A percentile compares a stretch with the other conserved stretches of the same genome.
Evolutionary conservation across 441 rosid species (phyloP).

Genomic region (Dalechampia spathulata): DNA sequence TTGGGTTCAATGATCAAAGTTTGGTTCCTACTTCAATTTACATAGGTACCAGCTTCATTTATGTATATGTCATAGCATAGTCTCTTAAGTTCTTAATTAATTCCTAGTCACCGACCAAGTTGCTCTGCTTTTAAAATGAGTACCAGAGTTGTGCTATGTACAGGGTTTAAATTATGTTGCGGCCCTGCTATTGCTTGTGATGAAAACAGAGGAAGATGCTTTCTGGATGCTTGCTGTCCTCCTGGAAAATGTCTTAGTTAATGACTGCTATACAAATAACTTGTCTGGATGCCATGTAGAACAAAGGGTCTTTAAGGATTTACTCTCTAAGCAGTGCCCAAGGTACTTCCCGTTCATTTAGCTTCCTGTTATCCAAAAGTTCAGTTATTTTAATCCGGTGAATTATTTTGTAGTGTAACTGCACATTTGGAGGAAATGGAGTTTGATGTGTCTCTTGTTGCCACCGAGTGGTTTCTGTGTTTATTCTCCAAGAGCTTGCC

Average conservation of each 20-base stretch:
- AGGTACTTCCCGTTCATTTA: conserved; percentile 32
- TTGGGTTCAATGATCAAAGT: background rate
- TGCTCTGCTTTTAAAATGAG: background rate
- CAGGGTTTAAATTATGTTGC: conserved; percentile 97
- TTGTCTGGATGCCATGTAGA: conserved; percentile 97
- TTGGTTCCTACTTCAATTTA: background rate
- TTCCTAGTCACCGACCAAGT: background rate
- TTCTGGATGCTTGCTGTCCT: conserved; percentile 99
- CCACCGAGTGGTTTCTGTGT: conserved; percentile 98
- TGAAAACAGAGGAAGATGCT: conserved; percentile 99
- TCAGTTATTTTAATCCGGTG: conserved; percentile 8
- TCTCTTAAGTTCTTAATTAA: background rate
- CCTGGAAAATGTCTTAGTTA: conserved; percentile 86
- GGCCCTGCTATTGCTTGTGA: conserved; percentile 85
- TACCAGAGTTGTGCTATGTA: conserved; percentile 12
- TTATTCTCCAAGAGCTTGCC: conserved; percentile 98
- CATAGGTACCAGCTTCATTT: background rate
- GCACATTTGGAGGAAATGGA: conserved; percentile 79
- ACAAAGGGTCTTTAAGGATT: conserved; percentile 92
- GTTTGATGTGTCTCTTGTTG: conserved; percentile 94
- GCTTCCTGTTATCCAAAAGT: too few species aligned
- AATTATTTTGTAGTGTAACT: conserved; percentile 58
- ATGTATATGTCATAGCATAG: conserved; percentile 1
- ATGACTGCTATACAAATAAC: conserved; percentile 89
- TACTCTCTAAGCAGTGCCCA: conserved; percentile 78